Conservation (phyloP, 2,329 filamentous ascomycete species). For the Ascochyta fabae region DNA sequence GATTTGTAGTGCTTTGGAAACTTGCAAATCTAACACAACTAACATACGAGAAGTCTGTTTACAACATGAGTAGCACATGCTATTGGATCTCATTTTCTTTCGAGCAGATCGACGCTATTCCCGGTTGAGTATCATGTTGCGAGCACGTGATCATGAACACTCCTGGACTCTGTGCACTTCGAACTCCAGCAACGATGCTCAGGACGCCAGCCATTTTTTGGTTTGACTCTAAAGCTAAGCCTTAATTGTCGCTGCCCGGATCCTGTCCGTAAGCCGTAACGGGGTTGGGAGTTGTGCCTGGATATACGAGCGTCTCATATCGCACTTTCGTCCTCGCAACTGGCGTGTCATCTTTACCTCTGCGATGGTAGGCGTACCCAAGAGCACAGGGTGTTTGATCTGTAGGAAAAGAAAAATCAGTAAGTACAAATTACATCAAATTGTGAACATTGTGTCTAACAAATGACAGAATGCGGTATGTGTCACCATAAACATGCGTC, state of each 20-base stretch:
- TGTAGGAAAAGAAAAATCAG: conserved; percentile 45
- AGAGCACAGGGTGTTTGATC: conserved; percentile 43
- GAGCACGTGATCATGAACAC: conserved; percentile 27
- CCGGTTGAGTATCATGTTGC: conserved; percentile 26
- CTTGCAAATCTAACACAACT: too few species aligned
- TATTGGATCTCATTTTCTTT: not conserved
- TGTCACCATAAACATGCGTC: not conserved
- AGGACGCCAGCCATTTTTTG: conserved; percentile 5
- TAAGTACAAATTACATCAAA: conserved; percentile 21
- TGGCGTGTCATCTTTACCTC: not conserved
- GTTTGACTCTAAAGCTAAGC: conserved; percentile 1
- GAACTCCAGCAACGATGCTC: conserved; percentile 2
- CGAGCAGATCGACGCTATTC: conserved; percentile 7
- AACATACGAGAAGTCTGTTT: too few species aligned
- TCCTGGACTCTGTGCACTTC: conserved; percentile 5
- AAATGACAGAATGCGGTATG: conserved; percentile 27
- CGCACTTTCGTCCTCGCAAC: conserved; percentile 2
- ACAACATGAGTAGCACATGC: too few species aligned
- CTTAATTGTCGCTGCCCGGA: not conserved
- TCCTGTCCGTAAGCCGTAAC: conserved; percentile 2
- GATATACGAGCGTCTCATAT: not conserved
- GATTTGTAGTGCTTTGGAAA: too few species aligned
- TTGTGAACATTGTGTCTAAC: conserved; percentile 15
- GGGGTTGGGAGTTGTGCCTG: conserved; percentile 6
- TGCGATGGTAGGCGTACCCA: conserved; percentile 43